Evolutionary conservation across 176 grass and related monocot species (phyloP).

Genomic region (Triticum dicoccoides): DNA sequence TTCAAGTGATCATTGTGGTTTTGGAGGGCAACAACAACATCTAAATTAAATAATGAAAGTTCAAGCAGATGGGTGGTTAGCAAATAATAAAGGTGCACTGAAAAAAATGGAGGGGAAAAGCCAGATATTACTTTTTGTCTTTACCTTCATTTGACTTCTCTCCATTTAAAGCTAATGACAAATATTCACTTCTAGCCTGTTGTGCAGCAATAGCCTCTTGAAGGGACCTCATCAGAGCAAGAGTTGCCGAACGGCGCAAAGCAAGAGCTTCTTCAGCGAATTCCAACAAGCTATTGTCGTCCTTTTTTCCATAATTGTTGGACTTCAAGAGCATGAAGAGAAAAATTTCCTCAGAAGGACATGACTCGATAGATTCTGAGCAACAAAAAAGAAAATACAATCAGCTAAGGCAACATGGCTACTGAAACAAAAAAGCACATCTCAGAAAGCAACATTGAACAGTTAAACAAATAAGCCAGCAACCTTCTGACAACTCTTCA

Average conservation of each 20-base stretch:
- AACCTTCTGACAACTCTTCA: slow-evolving; percentile 76
- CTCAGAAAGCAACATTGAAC: slow-evolving; percentile 6
- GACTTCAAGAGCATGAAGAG: slow-evolving; percentile 69
- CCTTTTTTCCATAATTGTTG: slow-evolving; percentile 32
- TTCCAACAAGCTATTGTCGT: slow-evolving; percentile 35
- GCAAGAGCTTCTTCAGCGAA: slow-evolving; percentile 69
- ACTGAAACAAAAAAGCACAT: slow-evolving; percentile 5
- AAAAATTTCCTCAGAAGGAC: slow-evolving; percentile 82
- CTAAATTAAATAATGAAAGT: slow-evolving; percentile 49
- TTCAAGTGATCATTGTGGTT: slow-evolving; percentile 72
- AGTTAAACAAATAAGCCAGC: slow-evolving; percentile 19
- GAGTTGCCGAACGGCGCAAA: slow-evolving; percentile 58
- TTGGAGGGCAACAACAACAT: slow-evolving; percentile 69
- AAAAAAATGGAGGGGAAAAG: not conserved
- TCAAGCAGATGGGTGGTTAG: slow-evolving; percentile 15
- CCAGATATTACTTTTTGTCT: not conserved
- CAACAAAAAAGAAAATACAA: slow-evolving; percentile 27
- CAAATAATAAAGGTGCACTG: not conserved
- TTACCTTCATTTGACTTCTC: slow-evolving; percentile 74
- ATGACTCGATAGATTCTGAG: slow-evolving; percentile 61
- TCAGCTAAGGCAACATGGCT: slow-evolving; percentile 19
- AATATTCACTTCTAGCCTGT: slow-evolving; percentile 66
- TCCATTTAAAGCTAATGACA: slow-evolving; percentile 55
- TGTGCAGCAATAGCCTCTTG: slow-evolving; percentile 60
- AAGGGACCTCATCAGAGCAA: slow-evolving; percentile 77